These are phyloP conservation scores for Colletotrichum sp. DNA, from an alignment of 2,329 filamentous ascomycete genomes.

Conservation along the genomic window DNA sequence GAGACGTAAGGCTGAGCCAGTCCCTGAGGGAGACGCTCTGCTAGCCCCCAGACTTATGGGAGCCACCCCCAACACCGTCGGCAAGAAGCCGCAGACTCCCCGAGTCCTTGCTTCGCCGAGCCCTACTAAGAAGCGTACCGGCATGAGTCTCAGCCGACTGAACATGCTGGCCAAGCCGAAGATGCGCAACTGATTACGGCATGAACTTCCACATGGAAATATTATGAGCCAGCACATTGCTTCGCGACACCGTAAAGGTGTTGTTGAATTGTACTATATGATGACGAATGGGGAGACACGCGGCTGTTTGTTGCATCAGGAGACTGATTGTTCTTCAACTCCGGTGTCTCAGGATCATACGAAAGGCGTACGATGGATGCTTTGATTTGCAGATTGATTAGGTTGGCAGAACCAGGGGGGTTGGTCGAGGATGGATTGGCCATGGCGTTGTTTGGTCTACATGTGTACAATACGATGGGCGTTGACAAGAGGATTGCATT, in stretches of 20 bases:
- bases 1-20: slow-evolving; percentile 59
- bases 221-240: not conserved
- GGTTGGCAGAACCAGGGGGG: not conserved
- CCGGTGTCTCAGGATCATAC: not conserved
- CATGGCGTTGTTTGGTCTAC: slow-evolving; percentile 3
- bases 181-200: slow-evolving; percentile 48
- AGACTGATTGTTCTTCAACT: not conserved
- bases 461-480: slow-evolving; percentile 12
- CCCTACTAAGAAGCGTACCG: slow-evolving; percentile 56
- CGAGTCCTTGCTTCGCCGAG: slow-evolving; percentile 35
- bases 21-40: slow-evolving; percentile 57
- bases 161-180: slow-evolving; percentile 68
- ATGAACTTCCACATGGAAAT: not conserved
- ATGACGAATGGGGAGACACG: not conserved
- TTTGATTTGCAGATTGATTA: not conserved
- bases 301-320: not conserved
- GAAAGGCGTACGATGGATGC: slow-evolving; percentile 9
- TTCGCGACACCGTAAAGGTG: not conserved
- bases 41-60: slow-evolving; percentile 52
- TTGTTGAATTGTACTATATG: slow-evolving; percentile 11
- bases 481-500: not conserved
- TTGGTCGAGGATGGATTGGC: not conserved
- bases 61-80: slow-evolving; percentile 35
- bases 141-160: slow-evolving; percentile 63
- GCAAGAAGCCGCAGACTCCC: slow-evolving; percentile 39